Evolutionary conservation across 73 alveolate genomes (phyloP), one percentile per base, ranked within the genome.

Genomic region (Breviolum minutum): DNA sequence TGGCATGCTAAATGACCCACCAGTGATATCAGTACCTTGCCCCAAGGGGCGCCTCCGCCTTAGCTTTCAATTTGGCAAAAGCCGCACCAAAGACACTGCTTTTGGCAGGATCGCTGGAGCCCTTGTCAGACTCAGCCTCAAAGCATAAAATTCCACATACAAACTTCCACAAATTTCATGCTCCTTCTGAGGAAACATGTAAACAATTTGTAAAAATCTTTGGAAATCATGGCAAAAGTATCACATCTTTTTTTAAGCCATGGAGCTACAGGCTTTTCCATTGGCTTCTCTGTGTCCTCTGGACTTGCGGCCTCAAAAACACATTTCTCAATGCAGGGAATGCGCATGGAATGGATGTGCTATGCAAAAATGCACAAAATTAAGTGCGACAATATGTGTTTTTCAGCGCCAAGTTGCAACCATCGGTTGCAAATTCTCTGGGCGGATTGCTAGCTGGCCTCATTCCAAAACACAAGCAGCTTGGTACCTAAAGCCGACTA

Each of bases 361-460:
- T 22, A 73, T 40, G 27, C 19, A 19, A 73, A 71, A 73, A 73
- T 73, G 82, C 7, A 40, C 54, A 40, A 40, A 40, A 40, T 0
- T 40, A 40, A 40, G 54, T 40, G 54, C 54, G 54, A 40, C 54
- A 40, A 40, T 40, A 40, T 40, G 54, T 40, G 54, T 3, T 40
- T 3, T 40, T 0, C 7, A 73, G 12, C 54, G 29, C 92, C 92
- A 83, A 83, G 92, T 83, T 13, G 76, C 92, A 24, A 60, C 82
- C 26, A 62, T 32, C 14, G 32, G 98, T 90, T 92, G 98, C 63
- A 92, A 64, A 61, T 92, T 92, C 81, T 92, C 89, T 3, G 98
- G 98, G 69, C 98, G 90, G 54, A 92, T 92, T 13, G 98, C 98
- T 62, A 92, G 73, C 91, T 92, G 98, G 66, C 98, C 98, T 92